Evolutionary conservation across 257 asterid genomes (phyloP).

Genomic region (Nicotiana undulata): DNA sequence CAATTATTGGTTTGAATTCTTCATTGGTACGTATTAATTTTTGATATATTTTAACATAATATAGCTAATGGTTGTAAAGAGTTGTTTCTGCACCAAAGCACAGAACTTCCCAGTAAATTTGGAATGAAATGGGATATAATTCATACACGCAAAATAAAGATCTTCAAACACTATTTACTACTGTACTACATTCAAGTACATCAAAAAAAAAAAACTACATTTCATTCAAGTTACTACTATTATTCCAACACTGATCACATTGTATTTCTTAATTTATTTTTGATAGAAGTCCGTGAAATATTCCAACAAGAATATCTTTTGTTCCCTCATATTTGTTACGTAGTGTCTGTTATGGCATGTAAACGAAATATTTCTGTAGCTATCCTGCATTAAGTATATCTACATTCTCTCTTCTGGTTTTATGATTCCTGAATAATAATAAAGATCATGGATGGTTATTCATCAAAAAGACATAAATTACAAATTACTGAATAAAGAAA

Average conservation of each 20-base stretch:
- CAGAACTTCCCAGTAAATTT: not conserved
- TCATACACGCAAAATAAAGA: not conserved
- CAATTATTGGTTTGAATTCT: conserved; percentile 50
- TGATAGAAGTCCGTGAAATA: not conserved
- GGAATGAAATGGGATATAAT: not conserved
- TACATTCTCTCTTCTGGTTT: not conserved
- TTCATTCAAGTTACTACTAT: not conserved
- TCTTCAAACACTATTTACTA: not conserved
- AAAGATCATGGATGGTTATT: not conserved
- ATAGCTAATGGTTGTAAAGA: not conserved
- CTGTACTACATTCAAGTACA: too few relatives aligned
- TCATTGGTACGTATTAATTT: conserved; percentile 33
- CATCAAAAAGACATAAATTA: not conserved
- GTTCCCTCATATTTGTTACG: not conserved
- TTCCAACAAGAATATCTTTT: not conserved
- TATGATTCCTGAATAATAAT: not conserved
- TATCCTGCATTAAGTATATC: not conserved
- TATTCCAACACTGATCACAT: not conserved
- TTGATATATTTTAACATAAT: not conserved
- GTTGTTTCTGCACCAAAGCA: not conserved
- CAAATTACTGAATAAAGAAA: not conserved
- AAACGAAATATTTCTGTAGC: not conserved
- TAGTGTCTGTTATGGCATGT: not conserved
- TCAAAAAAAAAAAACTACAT: too few relatives aligned
- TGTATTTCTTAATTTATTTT: not conserved